Conservation (phyloP, 2,329 filamentous ascomycete species). For the Colletotrichum tanaceti region DNA sequence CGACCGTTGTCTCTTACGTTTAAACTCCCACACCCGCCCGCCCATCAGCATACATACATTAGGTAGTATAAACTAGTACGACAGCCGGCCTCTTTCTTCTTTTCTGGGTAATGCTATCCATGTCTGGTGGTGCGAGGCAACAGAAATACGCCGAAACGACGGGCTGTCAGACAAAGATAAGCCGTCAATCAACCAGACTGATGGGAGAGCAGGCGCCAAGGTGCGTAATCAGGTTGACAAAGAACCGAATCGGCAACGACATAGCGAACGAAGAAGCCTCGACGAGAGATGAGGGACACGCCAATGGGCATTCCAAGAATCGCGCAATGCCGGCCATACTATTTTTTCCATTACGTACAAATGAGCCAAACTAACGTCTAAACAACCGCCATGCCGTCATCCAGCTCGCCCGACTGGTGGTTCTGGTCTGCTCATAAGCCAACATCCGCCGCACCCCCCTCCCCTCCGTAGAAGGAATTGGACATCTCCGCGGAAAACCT, state of each 20-base stretch:
- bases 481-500: constrained; percentile 31
- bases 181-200: not conserved
- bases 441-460: constrained; percentile 11
- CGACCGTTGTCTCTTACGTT: constrained; percentile 11
- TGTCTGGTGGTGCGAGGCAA: constrained; percentile 3
- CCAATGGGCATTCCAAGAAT: constrained; percentile 27
- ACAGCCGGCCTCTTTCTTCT: constrained; percentile 9
- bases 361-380: constrained; percentile 27
- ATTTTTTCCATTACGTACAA: constrained; percentile 42
- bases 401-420: constrained; percentile 22
- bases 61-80: too few relatives aligned
- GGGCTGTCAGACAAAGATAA: constrained; percentile 12
- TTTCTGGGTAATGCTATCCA: not conserved
- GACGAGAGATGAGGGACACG: not conserved
- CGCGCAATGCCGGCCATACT: constrained; percentile 30
- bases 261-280: too few relatives aligned
- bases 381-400: constrained; percentile 35
- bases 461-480: not conserved
- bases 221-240: constrained; percentile 29
- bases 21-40: constrained; percentile 7
- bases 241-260: constrained; percentile 18
- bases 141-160: constrained; percentile 15
- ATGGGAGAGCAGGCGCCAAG: constrained; percentile 11
- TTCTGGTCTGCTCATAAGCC: constrained; percentile 34
- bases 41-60: constrained; percentile 29